Percentiles rank a stretch among this genome's conserved stretches.
Evolutionary conservation across 129 eudicot genomes (phyloP).

Genomic region (Flaveria linearis): DNA sequence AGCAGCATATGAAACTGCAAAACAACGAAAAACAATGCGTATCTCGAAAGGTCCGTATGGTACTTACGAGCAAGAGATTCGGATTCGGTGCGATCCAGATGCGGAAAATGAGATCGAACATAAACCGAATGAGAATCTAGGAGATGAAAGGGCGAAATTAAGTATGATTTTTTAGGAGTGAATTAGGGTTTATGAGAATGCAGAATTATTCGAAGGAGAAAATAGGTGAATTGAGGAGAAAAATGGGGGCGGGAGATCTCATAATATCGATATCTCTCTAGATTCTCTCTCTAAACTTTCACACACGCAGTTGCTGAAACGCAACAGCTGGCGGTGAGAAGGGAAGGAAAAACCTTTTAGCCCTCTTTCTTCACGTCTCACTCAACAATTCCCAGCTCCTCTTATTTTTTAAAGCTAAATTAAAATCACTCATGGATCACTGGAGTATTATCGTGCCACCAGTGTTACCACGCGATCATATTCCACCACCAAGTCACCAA

Average conservation of each 20-base stretch:
- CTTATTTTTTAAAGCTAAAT: too few relatives aligned
- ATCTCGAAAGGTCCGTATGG: slow-evolving; percentile 22
- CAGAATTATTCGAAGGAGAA: slow-evolving; percentile 25
- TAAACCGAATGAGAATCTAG: slow-evolving; percentile 43
- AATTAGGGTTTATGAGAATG: slow-evolving; percentile 36
- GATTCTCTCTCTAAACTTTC: slow-evolving; percentile 33
- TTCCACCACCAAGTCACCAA: too few relatives aligned
- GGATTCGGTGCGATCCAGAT: slow-evolving; percentile 42
- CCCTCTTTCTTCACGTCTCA: slow-evolving; percentile 26
- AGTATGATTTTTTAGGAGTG: neutral
- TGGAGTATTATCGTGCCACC: too few relatives aligned
- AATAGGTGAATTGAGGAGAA: slow-evolving; percentile 21
- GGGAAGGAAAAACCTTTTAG: slow-evolving; percentile 31
- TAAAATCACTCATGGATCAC: too few relatives aligned
- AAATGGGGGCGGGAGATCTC: slow-evolving; percentile 35
- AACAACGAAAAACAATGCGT: neutral
- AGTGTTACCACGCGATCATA: too few relatives aligned
- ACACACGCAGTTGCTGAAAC: slow-evolving; percentile 35
- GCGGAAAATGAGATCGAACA: slow-evolving; percentile 38
- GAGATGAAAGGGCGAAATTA: slow-evolving; percentile 26
- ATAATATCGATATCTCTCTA: slow-evolving; percentile 19
- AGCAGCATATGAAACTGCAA: neutral
- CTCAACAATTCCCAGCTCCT: slow-evolving; percentile 31
- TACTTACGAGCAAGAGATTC: slow-evolving; percentile 36
- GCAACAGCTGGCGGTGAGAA: slow-evolving; percentile 56